phyloP scores from a whole-genome alignment of 139 green algal genomes.

The Chlamydomonas sphaeroides region DNA sequence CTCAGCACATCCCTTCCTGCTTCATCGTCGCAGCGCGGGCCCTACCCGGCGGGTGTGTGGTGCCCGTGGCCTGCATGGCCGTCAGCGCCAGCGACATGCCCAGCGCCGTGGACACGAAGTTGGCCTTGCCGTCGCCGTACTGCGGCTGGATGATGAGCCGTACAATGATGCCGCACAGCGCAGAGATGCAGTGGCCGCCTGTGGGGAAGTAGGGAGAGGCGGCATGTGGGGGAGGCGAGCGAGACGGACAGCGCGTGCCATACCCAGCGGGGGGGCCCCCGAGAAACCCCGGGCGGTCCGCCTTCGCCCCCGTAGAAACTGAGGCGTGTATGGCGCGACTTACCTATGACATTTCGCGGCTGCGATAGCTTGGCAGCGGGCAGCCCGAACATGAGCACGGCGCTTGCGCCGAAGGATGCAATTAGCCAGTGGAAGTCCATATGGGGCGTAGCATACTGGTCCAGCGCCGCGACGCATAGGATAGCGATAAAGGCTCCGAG shows the following conservation, averaged over 20 bases:
- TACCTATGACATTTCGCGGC: constrained; percentile 32
- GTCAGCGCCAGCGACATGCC: constrained; percentile 25
- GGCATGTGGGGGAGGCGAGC: not conserved
- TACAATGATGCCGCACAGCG: constrained; percentile 24
- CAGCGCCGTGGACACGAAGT: constrained; percentile 28
- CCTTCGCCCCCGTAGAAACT: too few relatives aligned
- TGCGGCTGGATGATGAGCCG: constrained; percentile 25
- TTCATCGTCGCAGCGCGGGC: too few relatives aligned
- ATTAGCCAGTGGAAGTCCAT: constrained; percentile 15
- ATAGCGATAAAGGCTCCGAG: constrained; percentile 10
- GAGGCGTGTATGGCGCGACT: too few relatives aligned
- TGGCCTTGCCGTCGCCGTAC: constrained; percentile 3
- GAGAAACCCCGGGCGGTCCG: too few relatives aligned
- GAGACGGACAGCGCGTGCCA: not conserved
- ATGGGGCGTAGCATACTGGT: constrained; percentile 8
- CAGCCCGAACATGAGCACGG: constrained; percentile 26
- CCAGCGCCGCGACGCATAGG: not conserved
- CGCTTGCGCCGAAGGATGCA: not conserved
- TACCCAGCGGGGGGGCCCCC: too few relatives aligned
- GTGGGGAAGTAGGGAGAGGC: not conserved
- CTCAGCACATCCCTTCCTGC: too few relatives aligned
- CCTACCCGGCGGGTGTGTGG: constrained; percentile 31
- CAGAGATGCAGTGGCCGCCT: constrained; percentile 23
- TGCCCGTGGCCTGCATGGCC: constrained; percentile 35
- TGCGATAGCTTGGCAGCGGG: constrained; percentile 14